Evolutionary conservation across 2,329 filamentous ascomycete species (phyloP).

Genomic region (Colletotrichum tamarilloi): DNA sequence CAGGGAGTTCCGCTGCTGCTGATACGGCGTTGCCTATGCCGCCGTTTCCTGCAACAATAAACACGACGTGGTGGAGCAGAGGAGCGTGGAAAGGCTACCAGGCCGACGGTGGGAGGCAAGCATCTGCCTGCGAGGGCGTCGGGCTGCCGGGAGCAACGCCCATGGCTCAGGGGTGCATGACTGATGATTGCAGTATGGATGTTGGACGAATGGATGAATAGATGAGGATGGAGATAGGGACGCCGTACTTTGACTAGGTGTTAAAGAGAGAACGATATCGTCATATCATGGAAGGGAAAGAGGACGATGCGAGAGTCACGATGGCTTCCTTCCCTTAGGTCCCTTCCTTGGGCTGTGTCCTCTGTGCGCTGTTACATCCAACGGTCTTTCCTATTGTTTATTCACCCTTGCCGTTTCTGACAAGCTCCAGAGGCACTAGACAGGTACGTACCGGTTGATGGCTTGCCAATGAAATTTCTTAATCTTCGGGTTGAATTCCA

Average conservation of each 20-base stretch:
- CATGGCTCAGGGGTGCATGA: neutral
- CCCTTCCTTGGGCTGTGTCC: no score
- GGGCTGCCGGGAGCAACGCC: constrained; percentile 1
- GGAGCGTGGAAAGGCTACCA: neutral
- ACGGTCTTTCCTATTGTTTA: neutral
- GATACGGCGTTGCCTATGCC: constrained; percentile 15
- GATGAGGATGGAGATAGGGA: neutral
- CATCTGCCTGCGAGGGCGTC: constrained; percentile 17
- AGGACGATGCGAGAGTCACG: neutral
- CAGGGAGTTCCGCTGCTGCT: constrained; percentile 25
- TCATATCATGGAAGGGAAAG: neutral
- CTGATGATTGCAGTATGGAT: neutral
- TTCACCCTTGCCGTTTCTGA: neutral
- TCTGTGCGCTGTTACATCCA: neutral
- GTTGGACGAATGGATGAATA: neutral
- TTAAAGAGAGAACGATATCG: neutral
- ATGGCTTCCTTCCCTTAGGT: neutral
- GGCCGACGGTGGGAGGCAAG: constrained; percentile 2
- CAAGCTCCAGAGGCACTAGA: neutral
- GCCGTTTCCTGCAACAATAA: constrained; percentile 22
- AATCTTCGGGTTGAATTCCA: neutral
- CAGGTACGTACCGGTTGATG: neutral
- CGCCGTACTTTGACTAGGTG: no score
- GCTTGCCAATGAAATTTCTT: neutral
- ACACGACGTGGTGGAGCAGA: neutral